Conservation (phyloP, 2,329 filamentous ascomycete genomes). For the Fusarium chlamydosporum region DNA sequence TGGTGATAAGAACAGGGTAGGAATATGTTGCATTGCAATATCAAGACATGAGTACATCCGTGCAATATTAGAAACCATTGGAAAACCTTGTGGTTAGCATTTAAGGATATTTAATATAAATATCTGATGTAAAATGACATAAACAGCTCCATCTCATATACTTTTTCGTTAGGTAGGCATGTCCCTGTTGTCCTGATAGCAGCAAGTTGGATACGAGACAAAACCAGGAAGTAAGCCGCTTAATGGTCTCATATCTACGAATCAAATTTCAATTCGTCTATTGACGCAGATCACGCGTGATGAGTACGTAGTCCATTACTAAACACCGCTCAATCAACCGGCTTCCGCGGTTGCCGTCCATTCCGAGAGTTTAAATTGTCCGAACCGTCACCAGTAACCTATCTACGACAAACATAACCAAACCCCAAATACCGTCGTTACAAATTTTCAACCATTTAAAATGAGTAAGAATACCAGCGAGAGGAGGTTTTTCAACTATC, state of each 20-base stretch:
- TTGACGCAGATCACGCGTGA: slow-evolving; percentile 31
- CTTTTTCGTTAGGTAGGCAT: too few species aligned
- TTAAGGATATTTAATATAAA: too few species aligned
- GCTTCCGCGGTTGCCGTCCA: slow-evolving; percentile 33
- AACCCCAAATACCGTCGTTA: not conserved
- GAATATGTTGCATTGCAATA: too few species aligned
- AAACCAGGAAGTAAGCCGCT: not conserved
- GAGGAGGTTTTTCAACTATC: slow-evolving; percentile 43
- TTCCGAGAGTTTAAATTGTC: slow-evolving; percentile 34
- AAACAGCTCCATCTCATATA: too few species aligned
- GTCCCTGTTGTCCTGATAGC: too few species aligned
- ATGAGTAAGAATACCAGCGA: slow-evolving; percentile 24
- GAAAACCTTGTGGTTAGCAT: too few species aligned
- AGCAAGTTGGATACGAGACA: not conserved
- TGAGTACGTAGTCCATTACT: slow-evolving; percentile 32
- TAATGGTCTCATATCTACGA: slow-evolving; percentile 1
- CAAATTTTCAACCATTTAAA: not conserved
- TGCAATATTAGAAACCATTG: too few species aligned
- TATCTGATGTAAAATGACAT: too few species aligned
- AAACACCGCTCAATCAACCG: slow-evolving; percentile 17
- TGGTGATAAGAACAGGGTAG: too few species aligned
- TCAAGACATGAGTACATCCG: too few species aligned
- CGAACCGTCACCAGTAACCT: not conserved
- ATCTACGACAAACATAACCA: not conserved
- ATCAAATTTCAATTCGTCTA: slow-evolving; percentile 10